Evolutionary conservation across 2,329 filamentous ascomycete genomes (phyloP).

Genomic region (Botrytis pseudocinerea): DNA sequence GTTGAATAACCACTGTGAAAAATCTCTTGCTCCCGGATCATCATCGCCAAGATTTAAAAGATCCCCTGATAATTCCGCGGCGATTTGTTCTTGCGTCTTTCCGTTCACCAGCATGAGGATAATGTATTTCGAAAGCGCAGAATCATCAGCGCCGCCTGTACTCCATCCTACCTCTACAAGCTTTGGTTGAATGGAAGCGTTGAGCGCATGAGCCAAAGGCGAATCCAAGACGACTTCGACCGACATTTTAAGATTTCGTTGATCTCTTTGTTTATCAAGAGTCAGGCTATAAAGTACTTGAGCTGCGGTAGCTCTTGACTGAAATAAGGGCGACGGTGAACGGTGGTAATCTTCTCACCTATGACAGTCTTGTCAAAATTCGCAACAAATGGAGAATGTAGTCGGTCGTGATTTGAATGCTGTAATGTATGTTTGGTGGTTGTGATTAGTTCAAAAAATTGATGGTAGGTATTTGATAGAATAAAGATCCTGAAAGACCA

Average conservation of each 20-base stretch:
- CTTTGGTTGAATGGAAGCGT: slow-evolving; percentile 82
- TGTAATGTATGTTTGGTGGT: background rate
- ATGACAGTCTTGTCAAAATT: background rate
- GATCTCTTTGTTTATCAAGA: slow-evolving; percentile 25
- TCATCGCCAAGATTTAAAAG: slow-evolving; percentile 80
- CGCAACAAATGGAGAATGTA: background rate
- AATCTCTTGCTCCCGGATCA: slow-evolving; percentile 78
- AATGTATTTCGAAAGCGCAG: slow-evolving; percentile 90
- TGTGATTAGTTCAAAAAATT: background rate
- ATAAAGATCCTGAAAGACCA: slow-evolving; percentile 22
- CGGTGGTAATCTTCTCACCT: background rate
- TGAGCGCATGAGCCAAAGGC: slow-evolving; percentile 81
- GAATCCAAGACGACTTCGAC: slow-evolving; percentile 76
- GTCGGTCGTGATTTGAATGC: background rate
- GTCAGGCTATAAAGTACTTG: slow-evolving; percentile 9
- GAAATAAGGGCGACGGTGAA: background rate
- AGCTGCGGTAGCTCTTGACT: slow-evolving; percentile 19
- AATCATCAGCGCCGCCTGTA: slow-evolving; percentile 71
- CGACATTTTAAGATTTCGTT: slow-evolving; percentile 59
- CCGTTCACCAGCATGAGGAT: slow-evolving; percentile 96
- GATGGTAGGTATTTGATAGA: slow-evolving; percentile 14
- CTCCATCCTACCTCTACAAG: slow-evolving; percentile 92
- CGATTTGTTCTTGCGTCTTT: slow-evolving; percentile 88
- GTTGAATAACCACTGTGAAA: slow-evolving; percentile 91
- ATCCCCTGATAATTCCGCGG: slow-evolving; percentile 82